A percentile compares a stretch with the other conserved stretches of the same genome.
phyloP scores from a whole-genome alignment of 768 basidiomycete species.

The Strobilomyces dryophilus region DNA sequence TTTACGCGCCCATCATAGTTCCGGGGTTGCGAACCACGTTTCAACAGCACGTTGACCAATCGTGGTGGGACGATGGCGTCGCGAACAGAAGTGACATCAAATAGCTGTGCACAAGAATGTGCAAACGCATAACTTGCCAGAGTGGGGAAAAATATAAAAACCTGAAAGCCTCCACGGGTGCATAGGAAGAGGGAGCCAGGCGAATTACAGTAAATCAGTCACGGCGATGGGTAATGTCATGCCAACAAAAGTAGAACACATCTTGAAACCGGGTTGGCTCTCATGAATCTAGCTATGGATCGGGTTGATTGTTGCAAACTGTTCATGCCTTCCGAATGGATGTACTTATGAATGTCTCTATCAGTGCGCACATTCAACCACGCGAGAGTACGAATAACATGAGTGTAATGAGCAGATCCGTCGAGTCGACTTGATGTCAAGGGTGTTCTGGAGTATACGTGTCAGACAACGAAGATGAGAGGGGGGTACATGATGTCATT shows the following conservation, averaged over 20 bases:
- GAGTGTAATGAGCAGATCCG: constrained; percentile 12
- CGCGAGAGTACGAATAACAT: constrained; percentile 4
- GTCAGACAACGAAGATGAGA: constrained; percentile 27
- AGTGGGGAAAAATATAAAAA: neutral
- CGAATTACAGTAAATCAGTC: constrained; percentile 14
- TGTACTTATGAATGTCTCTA: constrained; percentile 12
- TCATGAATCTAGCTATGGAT: constrained; percentile 22
- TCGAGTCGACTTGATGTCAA: constrained; percentile 41
- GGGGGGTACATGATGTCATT: constrained; percentile 19
- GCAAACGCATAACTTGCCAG: neutral
- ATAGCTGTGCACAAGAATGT: constrained; percentile 9
- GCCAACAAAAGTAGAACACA: constrained; percentile 14
- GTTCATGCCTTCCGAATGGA: constrained; percentile 19
- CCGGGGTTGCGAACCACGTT: no score
- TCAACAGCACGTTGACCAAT: no score
- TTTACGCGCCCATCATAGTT: no score
- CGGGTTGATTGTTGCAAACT: constrained; percentile 11
- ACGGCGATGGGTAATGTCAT: neutral
- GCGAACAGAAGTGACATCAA: neutral
- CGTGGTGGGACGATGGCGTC: neutral
- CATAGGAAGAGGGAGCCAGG: constrained; percentile 4
- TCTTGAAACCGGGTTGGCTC: constrained; percentile 12
- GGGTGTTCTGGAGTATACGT: constrained; percentile 18
- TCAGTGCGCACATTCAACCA: constrained; percentile 8
- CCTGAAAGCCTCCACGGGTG: neutral